Evolutionary conservation across 2,329 filamentous ascomycete species (phyloP), one percentile per base, ranked within the genome.

Genomic region (Scedosporium dehoogii): DNA sequence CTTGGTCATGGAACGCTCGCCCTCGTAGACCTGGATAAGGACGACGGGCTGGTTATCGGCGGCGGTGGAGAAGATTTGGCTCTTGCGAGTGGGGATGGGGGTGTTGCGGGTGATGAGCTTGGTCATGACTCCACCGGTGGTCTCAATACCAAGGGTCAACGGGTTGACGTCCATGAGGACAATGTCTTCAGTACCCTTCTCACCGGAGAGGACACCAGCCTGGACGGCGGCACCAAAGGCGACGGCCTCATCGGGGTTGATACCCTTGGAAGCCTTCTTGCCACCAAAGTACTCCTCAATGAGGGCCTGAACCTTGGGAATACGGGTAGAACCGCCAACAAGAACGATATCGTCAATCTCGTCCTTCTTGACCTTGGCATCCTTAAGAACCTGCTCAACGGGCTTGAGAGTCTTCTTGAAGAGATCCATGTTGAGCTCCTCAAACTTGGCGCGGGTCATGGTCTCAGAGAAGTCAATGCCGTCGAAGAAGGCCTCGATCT

Each of bases 331-430:
- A 78, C 94, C 94, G 87, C 94, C 94, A 67, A 97, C 93, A 60
- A 97, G 87, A 68, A 99, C 94, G 69, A 99, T 97, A 75, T 97
- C 94, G 72, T 97, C 87, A 70, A 99, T 85, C 71, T 97, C 92
- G 66, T 79, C 80, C 89, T 97, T 97, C 87, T 93, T 93, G 72
- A 97, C 84, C 84, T 97, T 96, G 76, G 92, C 92, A 70, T 97
- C 94, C 84, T 96, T 96, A 74, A 99, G 85, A 69, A 97, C 94
- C 85, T 97, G 92, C 82, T 97, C 92, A 69, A 97, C 94, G 63
- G 94, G 93, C 87, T 97, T 96, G 68, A 97, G 86, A 64, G 94
- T 97, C 86, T 94, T 96, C 88, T 96, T 96, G 89, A 97, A 97
- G 66, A 97, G 88, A 73, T 97, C 93, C 70, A 92, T 92, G 89